Evolutionary conservation across 345 rosid genomes (phyloP).

Genomic region (Chamaenerion angustifolium): DNA sequence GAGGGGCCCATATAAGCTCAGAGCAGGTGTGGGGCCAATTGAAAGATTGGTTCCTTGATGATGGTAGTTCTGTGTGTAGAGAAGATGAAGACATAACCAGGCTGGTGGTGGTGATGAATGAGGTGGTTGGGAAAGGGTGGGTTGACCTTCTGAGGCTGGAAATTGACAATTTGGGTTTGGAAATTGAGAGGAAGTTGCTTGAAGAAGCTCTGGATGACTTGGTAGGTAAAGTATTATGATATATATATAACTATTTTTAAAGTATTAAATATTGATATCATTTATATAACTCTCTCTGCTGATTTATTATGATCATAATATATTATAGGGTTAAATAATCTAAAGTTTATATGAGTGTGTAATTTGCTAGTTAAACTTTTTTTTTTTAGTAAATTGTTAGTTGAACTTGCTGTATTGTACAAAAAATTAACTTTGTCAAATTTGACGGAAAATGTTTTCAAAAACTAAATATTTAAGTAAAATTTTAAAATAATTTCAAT

Average conservation of each 20-base stretch:
- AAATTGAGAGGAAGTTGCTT: constrained; percentile 51
- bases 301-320: too few species aligned
- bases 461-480: too few species aligned
- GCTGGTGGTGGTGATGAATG: constrained; percentile 57
- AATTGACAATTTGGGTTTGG: constrained; percentile 34
- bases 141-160: constrained; percentile 30
- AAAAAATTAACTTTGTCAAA: too few species aligned
- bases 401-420: too few species aligned
- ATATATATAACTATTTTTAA: not conserved
- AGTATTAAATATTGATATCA: too few species aligned
- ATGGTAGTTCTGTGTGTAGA: constrained; percentile 15
- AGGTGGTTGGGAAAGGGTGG: constrained; percentile 71
- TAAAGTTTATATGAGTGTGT: too few species aligned
- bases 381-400: too few species aligned
- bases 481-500: too few species aligned
- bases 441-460: too few species aligned
- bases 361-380: too few species aligned
- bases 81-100: constrained; percentile 32
- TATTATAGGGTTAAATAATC: too few species aligned
- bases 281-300: too few species aligned
- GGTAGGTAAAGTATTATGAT: constrained; percentile 17
- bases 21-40: constrained; percentile 58
- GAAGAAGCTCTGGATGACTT: constrained; percentile 63
- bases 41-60: constrained; percentile 46
- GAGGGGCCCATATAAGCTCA: constrained; percentile 18